These are phyloP conservation scores for Pachyrhizus erosus DNA, from an alignment of 306 rosid species.

Conservation along the genomic window DNA sequence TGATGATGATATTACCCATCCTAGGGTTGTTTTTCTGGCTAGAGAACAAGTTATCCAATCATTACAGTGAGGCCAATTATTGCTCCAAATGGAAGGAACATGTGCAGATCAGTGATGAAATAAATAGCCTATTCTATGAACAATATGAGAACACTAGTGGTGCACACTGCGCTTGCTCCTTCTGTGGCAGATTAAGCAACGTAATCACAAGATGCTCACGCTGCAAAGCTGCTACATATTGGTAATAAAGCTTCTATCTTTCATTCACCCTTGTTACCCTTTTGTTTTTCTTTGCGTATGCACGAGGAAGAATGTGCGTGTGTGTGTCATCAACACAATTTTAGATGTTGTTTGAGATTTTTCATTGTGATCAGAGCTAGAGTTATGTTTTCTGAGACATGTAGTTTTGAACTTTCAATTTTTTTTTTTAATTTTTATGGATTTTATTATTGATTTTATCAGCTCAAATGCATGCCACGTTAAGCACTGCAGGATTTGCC, in stretches of 20 bases:
- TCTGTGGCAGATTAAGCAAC: slow-evolving; percentile 44
- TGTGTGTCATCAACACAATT: neutral
- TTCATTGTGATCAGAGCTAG: neutral
- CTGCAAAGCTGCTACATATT: slow-evolving; percentile 43
- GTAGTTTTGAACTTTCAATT: too few species aligned
- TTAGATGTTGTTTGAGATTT: neutral
- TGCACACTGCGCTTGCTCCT: slow-evolving; percentile 34
- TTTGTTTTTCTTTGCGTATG: neutral
- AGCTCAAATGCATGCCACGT: slow-evolving; percentile 41
- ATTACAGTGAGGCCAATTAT: slow-evolving; percentile 14
- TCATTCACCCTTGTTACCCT: neutral
- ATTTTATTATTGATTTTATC: neutral
- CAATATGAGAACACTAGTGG: neutral
- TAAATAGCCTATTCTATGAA: neutral
- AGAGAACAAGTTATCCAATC: slow-evolving; percentile 27
- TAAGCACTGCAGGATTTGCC: slow-evolving; percentile 33
- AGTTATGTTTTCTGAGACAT: too few species aligned
- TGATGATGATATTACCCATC: slow-evolving; percentile 15
- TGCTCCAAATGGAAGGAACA: neutral
- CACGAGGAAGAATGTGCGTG: too few species aligned
- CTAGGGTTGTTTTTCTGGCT: slow-evolving; percentile 34
- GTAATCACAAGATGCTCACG: slow-evolving; percentile 37
- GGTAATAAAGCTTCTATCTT: slow-evolving; percentile 33
- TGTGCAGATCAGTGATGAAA: neutral
- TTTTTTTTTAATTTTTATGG: neutral